Evolutionary conservation across 1,139 yeast genomes (phyloP).

Genomic region (Suhomyces taliae): DNA sequence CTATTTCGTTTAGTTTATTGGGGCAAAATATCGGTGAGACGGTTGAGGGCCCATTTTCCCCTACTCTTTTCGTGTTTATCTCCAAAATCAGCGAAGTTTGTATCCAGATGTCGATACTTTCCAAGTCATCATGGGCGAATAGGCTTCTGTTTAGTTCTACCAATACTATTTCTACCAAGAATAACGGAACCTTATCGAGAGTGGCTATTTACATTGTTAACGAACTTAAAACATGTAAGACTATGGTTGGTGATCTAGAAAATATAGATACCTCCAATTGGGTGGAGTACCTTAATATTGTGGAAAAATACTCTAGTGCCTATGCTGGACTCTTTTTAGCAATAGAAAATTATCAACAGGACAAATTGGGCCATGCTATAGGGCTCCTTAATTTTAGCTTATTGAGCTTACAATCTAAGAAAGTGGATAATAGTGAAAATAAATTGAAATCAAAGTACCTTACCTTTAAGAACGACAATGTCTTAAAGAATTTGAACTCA

Average conservation of each 20-base stretch:
- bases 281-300: slow-evolving; percentile 33
- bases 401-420: slow-evolving; percentile 40
- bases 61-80: slow-evolving; percentile 23
- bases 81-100: slow-evolving; percentile 31
- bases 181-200: slow-evolving; percentile 43
- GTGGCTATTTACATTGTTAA: slow-evolving; percentile 42
- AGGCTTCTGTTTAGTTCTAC: slow-evolving; percentile 28
- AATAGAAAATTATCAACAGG: slow-evolving; percentile 43
- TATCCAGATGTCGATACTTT: slow-evolving; percentile 42
- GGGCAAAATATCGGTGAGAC: slow-evolving; percentile 16
- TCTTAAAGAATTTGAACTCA: slow-evolving; percentile 35
- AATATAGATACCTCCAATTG: slow-evolving; percentile 27
- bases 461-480: slow-evolving; percentile 30
- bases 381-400: slow-evolving; percentile 43
- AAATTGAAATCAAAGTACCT: slow-evolving; percentile 28
- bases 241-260: slow-evolving; percentile 6
- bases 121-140: slow-evolving; percentile 43
- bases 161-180: slow-evolving; percentile 31
- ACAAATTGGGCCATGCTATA: slow-evolving; percentile 42
- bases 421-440: slow-evolving; percentile 16
- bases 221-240: slow-evolving; percentile 25
- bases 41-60: slow-evolving; percentile 1
- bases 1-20: slow-evolving; percentile 29
- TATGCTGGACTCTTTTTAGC: slow-evolving; percentile 46
- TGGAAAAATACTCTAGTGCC: slow-evolving; percentile 39